Percentiles rank a stretch among this genome's conserved stretches.
These are phyloP conservation scores for Rhipidocladum racemiflorum DNA, from an alignment of 176 grass and related monocot genomes.

Conservation along the genomic window DNA sequence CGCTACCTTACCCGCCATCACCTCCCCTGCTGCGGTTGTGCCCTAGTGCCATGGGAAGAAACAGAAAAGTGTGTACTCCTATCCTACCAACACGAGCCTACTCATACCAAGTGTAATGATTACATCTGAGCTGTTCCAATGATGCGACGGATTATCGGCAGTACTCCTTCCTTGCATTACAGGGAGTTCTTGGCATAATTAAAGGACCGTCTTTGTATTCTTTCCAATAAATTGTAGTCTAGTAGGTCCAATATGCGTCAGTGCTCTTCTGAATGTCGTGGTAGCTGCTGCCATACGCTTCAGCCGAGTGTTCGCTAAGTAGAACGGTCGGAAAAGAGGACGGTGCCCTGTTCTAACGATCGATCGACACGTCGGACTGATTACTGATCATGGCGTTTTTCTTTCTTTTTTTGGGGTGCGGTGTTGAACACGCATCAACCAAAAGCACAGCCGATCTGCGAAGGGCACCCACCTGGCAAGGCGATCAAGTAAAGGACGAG, in stretches of 20 bases:
- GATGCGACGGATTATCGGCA: neutral
- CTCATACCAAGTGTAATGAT: neutral
- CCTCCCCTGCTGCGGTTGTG: no score
- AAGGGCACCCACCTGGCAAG: slow-evolving; percentile 6
- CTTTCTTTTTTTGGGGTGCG: no score
- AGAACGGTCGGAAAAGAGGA: neutral
- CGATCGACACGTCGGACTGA: neutral
- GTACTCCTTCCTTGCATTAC: slow-evolving; percentile 3
- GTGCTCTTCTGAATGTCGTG: neutral
- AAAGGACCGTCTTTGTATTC: neutral
- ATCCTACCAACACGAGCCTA: no score
- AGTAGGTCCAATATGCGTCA: neutral
- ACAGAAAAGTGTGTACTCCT: no score
- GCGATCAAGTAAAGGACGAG: slow-evolving; percentile 20
- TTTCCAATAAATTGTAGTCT: neutral
- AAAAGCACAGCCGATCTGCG: neutral
- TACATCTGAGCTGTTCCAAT: neutral
- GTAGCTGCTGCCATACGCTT: neutral
- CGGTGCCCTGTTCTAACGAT: no score
- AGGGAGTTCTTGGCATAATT: slow-evolving; percentile 5
- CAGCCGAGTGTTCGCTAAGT: neutral
- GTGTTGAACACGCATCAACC: neutral
- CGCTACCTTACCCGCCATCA: no score
- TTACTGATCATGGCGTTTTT: neutral
- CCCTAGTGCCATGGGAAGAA: no score